Evolutionary conservation across 2,329 filamentous ascomycete genomes (phyloP), one percentile per base, ranked within the genome.

Genomic region (Cladosporium sphaerospermum): DNA sequence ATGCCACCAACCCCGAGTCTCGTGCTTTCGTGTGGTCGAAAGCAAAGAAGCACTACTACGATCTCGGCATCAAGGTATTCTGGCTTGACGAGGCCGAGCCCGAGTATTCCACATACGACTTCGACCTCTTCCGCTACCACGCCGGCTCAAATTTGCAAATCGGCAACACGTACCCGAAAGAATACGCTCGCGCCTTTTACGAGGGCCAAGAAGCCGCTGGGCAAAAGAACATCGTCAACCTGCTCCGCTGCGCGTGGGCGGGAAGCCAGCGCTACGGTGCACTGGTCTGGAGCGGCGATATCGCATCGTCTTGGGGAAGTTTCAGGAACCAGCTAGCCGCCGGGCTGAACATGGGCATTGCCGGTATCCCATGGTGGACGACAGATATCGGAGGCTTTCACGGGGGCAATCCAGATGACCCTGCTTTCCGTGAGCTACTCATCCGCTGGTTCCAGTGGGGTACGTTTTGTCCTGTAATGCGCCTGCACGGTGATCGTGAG

Each of bases 321-420:
- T 73, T 85, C 45, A 74, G 79, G 3, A 76, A 79, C 54, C 82
- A 86, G 63, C 69, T 86, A 2, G 73, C 80, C 0, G 83, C 83
- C 0, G 83, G 83, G 0, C 69, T 86, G 16, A 83, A 84, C 62
- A 84, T 85, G 78, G 83, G 81, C 0, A 68, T 86, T 4, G 73
- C 81, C 0, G 83, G 83, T 0, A 74, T 86, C 9, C 77, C 81
- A 0, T 85, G 82, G 82, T 86, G 81, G 81, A 86, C 83, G 0
- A 86, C 83, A 0, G 83, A 86, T 59, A 86, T 86, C 49, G 83
- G 84, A 1, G 84, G 84, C 0, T 86, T 87, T 61, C 83, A 86
- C 60, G 83, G 83, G 4, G 83, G 83, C 0, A 74, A 83, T 55
- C 80, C 82, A 0, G 64, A 71, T 1, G 76, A 83, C 44, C 67